Percentiles rank a stretch among this genome's conserved stretches.
phyloP scores from a whole-genome alignment of 2,329 filamentous ascomycete species.

The Coniella vitis region DNA sequence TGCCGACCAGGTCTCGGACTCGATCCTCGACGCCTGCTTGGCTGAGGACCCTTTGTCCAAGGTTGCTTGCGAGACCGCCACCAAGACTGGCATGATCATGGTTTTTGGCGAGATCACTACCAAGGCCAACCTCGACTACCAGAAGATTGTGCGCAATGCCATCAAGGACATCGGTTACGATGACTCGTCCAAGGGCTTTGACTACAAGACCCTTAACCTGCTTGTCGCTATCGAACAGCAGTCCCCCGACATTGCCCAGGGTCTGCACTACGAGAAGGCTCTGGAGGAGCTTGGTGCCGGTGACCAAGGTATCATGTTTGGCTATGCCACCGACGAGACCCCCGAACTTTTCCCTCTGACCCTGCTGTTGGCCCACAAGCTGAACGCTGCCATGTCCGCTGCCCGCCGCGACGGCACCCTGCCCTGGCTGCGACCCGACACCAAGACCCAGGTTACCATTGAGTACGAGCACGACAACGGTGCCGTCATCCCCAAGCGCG shows the following conservation, averaged over 20 bases:
- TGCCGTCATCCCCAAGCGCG: constrained; percentile 83
- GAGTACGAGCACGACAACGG: constrained; percentile 97
- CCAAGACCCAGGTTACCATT: constrained; percentile 98
- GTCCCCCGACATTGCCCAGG: constrained; percentile 97
- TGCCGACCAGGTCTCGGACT: constrained; percentile 95
- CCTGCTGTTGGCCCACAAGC: constrained; percentile 89
- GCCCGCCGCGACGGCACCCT: constrained; percentile 82
- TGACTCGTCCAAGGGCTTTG: constrained; percentile 93
- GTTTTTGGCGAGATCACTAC: constrained; percentile 98
- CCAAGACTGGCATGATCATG: constrained; percentile 99
- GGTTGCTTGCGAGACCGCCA: constrained; percentile 97
- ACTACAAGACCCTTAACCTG: constrained; percentile 99
- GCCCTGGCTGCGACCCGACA: constrained; percentile 94
- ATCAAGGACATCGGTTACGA: constrained; percentile 99
- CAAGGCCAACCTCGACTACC: constrained; percentile 93
- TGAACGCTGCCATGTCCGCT: constrained; percentile 89
- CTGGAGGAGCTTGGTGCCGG: constrained; percentile 96
- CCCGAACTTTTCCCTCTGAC: constrained; percentile 94
- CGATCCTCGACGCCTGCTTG: constrained; percentile 96
- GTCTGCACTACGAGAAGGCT: constrained; percentile 95
- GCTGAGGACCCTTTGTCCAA: constrained; percentile 94
- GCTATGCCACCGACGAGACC: constrained; percentile 98
- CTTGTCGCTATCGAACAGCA: constrained; percentile 99
- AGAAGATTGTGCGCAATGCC: constrained; percentile 87
- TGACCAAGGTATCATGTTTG: constrained; percentile 99